Conservation (phyloP, 768 basidiomycete genomes). For the Tylopilus sp. region DNA sequence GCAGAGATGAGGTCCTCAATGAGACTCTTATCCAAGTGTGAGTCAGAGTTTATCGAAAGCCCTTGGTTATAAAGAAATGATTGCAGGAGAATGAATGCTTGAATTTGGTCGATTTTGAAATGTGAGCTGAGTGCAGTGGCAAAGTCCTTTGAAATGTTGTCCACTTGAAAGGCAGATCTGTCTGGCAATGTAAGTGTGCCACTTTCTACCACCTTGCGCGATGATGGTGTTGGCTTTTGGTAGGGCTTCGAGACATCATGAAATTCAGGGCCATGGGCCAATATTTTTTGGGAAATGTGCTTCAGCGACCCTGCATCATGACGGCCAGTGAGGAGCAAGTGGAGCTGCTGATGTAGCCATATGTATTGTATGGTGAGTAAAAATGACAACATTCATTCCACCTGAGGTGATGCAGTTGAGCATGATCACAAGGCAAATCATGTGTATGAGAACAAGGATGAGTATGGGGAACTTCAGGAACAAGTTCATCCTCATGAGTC, state of each 20-base stretch:
- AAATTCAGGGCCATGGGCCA: conserved; percentile 54
- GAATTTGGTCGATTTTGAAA: conserved; percentile 76
- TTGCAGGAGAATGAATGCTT: conserved; percentile 67
- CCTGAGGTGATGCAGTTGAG: too few relatives aligned
- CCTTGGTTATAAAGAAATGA: conserved; percentile 80
- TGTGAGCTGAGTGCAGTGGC: conserved; percentile 66
- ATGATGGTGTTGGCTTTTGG: conserved; percentile 63
- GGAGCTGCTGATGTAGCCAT: conserved; percentile 61
- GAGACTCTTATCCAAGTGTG: conserved; percentile 38
- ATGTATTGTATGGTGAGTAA: too few relatives aligned
- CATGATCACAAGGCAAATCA: too few relatives aligned
- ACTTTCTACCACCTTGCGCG: conserved; percentile 61
- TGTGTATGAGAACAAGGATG: too few relatives aligned
- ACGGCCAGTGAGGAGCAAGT: conserved; percentile 54
- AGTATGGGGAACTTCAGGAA: too few relatives aligned
- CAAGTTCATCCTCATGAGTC: too few relatives aligned
- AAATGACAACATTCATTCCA: too few relatives aligned
- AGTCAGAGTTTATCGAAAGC: conserved; percentile 47
- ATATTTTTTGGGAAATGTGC: conserved; percentile 57
- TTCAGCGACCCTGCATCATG: conserved; percentile 55
- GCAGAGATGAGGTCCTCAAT: conserved; percentile 47
- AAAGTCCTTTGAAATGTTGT: conserved; percentile 67
- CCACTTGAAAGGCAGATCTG: conserved; percentile 57
- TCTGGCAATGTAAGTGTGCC: conserved; percentile 69
- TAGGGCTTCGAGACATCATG: conserved; percentile 60